Base-by-base conservation (phyloP, 208 protist genomes). In the Crithidia expoeki region DNA sequence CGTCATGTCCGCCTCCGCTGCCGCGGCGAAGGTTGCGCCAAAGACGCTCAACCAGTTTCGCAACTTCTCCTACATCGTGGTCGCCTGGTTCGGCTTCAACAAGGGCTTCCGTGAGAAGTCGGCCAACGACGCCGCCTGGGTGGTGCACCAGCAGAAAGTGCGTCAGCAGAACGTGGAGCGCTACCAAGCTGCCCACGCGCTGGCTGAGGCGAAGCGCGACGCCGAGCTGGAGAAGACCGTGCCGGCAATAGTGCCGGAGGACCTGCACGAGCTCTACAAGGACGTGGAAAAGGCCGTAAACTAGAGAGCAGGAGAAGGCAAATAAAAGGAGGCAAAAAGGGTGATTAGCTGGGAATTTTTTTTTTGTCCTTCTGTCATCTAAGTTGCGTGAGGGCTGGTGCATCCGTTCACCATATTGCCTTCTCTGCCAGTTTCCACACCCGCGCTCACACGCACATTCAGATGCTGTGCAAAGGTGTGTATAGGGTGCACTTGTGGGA, bases 21-120 rank as follows among this genome's bases (percentile, higher is more conserved):
- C 83, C 36, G 80, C 86, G 34, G 70, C 88, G 62, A 93, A 94
- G 78, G 92, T 81, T 25, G 75, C 88, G 27, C 92, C 92, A 11
- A 92, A 94, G 78, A 94, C 88, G 67, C 80, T 96, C 17, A 83
- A 94, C 70, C 92, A 96, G 81, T 85, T 94, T 50, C 89, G 89
- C 33, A 94, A 94, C 80, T 82, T 94, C 55, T 82, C 81, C 27
- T 94, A 94, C 77, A 67, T 94, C n/a, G 79, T 94, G 36, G 83
- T 89, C 2, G 92, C 89, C 19, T 94, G 82, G 82, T 46, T 86
- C 38, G 92, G 92, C 61, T 79, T 92, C 53, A 85, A 89, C 71
- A 86, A 83, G 36, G 92, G 92, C 53, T 90, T 86, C 76, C 66
- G 68, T 59, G 85, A 96, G 58, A 94, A 94, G 80, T 44, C 60